Base-by-base conservation (phyloP, 2,329 filamentous ascomycete genomes). In the Cladosporium sphaerospermum region DNA sequence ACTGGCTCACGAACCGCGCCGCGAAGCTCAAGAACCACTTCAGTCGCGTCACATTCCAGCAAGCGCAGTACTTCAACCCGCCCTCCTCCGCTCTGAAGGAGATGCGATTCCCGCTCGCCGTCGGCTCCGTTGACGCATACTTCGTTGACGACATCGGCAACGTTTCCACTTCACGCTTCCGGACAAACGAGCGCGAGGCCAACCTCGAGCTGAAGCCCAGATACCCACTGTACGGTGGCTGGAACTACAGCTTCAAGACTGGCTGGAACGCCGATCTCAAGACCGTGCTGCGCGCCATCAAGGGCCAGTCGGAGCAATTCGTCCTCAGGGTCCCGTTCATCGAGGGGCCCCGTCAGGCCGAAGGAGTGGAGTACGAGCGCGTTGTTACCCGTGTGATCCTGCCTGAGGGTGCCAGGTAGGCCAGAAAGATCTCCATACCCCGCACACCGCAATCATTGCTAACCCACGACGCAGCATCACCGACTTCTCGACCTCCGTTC, bases 111-210 rank as follows among this genome's bases (percentile, higher is more conserved):
- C 87, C 89, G 11, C 81, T 99, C 49, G 82, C 81, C 49, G 78
- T 85, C 13, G 90, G 92, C 59, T 90, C 88, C 57, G 79, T 83
- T 52, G 89, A 96, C 65, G 82, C 92, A 4, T 99, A 99, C 78
- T 99, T 93, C 72, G 91, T 86, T 47, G 93, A 99, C 68, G 88
- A 89, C 63, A 95, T 99, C 65, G 93, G 93, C 61, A 99, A 99
- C 67, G 90, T 99, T 31, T 95, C 91, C 28, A 99, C 93, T 1
- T 96, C 90, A 53, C 82, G 81, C 57, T 99, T 95, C 79, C 81
- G 91, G 57, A 83, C 78, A 61, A 88, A 82, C 68, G 81, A 79
- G 40, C 56, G 64, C 11, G 68, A 71, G 44, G 86, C 88, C n/a
- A 75, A 86, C 40, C 80, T 99, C 28, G 91, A 96, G 71, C 78